Percentiles rank a stretch among this genome's conserved stretches.
phyloP scores from a whole-genome alignment of 2,329 filamentous ascomycete genomes.

The Leptosphaerulina australis region DNA sequence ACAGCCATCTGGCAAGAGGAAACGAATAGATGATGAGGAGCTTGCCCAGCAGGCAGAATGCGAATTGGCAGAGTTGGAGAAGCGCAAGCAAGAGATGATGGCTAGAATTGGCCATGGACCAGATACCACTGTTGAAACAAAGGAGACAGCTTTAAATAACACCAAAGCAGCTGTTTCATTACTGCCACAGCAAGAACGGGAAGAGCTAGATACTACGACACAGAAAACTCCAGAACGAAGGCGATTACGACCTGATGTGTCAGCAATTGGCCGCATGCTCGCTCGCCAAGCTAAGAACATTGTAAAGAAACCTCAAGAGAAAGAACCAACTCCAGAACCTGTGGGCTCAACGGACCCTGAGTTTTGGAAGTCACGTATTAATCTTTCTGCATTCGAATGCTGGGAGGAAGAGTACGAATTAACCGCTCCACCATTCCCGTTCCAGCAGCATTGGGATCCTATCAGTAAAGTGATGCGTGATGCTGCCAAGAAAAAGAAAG shows the following conservation, averaged over 20 bases:
- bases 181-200: neutral
- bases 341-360: slow-evolving; percentile 57
- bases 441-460: slow-evolving; percentile 85
- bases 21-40: slow-evolving; percentile 33
- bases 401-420: slow-evolving; percentile 63
- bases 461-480: slow-evolving; percentile 65
- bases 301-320: slow-evolving; percentile 28
- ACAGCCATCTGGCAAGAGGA: slow-evolving; percentile 28
- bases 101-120: slow-evolving; percentile 21
- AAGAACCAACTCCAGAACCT: slow-evolving; percentile 31
- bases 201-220: neutral
- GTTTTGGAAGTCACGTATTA: slow-evolving; percentile 76
- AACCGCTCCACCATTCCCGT: slow-evolving; percentile 84
- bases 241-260: slow-evolving; percentile 34
- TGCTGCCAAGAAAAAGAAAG: slow-evolving; percentile 65
- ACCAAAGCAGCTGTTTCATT: neutral
- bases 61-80: slow-evolving; percentile 27
- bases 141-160: slow-evolving; percentile 1
- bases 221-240: slow-evolving; percentile 26
- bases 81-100: slow-evolving; percentile 33
- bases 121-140: slow-evolving; percentile 1
- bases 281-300: slow-evolving; percentile 35
- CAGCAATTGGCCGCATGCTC: slow-evolving; percentile 40
- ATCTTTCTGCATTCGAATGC: slow-evolving; percentile 82
- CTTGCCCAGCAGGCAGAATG: slow-evolving; percentile 3